Conservation (phyloP, 2,329 filamentous ascomycete genomes). For the Sclerotiophoma versabilis region DNA sequence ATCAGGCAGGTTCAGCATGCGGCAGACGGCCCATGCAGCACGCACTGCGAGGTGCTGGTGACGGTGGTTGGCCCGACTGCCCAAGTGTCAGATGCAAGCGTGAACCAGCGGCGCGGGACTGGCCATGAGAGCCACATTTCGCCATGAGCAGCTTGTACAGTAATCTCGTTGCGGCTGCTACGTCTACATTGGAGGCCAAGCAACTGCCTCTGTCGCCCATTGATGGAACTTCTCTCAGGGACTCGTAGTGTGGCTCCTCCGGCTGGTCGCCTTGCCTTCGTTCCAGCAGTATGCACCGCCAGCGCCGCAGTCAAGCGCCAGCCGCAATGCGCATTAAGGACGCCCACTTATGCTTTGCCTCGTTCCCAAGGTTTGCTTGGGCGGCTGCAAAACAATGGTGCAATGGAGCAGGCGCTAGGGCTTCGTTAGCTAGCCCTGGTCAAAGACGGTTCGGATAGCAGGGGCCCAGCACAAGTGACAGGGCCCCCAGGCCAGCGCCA, state of each 20-base stretch:
- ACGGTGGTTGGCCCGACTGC: conserved; percentile 37
- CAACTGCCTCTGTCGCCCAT: background rate
- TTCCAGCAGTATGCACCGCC: conserved; percentile 13
- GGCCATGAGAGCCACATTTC: conserved; percentile 41
- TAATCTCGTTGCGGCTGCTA: conserved; percentile 15
- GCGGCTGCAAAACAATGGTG: conserved; percentile 36
- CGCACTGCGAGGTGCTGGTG: conserved; percentile 23
- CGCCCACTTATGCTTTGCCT: conserved; percentile 30
- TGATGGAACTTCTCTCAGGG: conserved; percentile 1
- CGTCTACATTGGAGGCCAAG: conserved; percentile 15
- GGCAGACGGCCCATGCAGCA: conserved; percentile 24
- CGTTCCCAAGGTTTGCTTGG: conserved; percentile 31
- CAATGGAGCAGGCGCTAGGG: conserved; percentile 30
- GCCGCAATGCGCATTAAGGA: conserved; percentile 24
- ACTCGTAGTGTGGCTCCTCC: conserved; percentile 3
- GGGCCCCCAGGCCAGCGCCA: conserved; percentile 33
- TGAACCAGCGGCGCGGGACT: conserved; percentile 41
- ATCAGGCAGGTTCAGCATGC: conserved; percentile 23
- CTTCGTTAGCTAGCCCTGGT: conserved; percentile 33
- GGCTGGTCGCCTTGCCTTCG: conserved; percentile 16
- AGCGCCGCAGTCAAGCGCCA: conserved; percentile 25
- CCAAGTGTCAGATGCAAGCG: conserved; percentile 44
- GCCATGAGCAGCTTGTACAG: conserved; percentile 26
- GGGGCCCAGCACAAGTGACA: conserved; percentile 30
- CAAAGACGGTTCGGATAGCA: conserved; percentile 40